phyloP scores from a whole-genome alignment of 768 basidiomycete genomes.

The Terana coerulea region DNA sequence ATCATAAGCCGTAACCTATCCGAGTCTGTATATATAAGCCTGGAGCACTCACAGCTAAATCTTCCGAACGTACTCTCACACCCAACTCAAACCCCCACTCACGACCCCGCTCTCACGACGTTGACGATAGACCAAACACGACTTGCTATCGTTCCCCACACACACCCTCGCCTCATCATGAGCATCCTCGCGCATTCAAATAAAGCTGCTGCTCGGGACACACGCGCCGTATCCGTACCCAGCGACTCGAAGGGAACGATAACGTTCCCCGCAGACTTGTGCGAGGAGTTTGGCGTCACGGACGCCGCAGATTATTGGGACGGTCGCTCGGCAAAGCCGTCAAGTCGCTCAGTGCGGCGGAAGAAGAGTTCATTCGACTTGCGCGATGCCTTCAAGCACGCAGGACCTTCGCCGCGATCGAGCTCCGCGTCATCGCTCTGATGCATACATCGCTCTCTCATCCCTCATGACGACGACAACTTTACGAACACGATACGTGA shows the following conservation, averaged over 20 bases:
- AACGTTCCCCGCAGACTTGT: background rate
- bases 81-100: background rate
- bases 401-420: background rate
- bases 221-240: background rate
- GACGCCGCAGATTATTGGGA: conserved; percentile 3
- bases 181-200: background rate
- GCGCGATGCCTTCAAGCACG: conserved; percentile 21
- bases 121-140: background rate
- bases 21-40: too few species aligned
- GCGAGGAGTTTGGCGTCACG: background rate
- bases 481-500: too few species aligned
- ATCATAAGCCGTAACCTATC: too few species aligned
- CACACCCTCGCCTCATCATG: background rate
- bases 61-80: background rate
- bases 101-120: too few species aligned
- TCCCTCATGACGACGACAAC: too few species aligned
- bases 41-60: too few species aligned
- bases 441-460: too few species aligned
- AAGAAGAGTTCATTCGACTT: conserved; percentile 26
- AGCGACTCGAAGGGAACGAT: background rate
- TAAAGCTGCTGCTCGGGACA: background rate
- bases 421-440: too few species aligned
- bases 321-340: conserved; percentile 1
- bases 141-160: background rate
- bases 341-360: conserved; percentile 19